These are phyloP conservation scores for Ogataea minuta DNA, from an alignment of 805 yeast genomes.

Conservation along the genomic window DNA sequence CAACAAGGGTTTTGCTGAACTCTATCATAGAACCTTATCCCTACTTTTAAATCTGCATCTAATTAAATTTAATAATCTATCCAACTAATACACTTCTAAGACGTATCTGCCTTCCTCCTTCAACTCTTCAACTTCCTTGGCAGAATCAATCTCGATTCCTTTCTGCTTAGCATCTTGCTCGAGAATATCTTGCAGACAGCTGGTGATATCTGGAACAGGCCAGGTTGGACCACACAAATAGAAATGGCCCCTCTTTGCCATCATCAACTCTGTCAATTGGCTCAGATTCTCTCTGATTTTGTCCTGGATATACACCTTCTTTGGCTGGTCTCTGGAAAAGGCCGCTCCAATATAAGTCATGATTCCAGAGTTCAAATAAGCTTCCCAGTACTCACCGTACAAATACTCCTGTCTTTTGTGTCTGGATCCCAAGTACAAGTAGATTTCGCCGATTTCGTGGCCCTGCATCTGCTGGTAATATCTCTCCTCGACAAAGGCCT, in stretches of 20 bases:
- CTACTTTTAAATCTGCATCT: not conserved
- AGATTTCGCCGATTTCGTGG: slow-evolving; percentile 81
- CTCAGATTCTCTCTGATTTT: slow-evolving; percentile 75
- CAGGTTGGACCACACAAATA: slow-evolving; percentile 98
- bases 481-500: slow-evolving; percentile 95
- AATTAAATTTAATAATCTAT: not conserved
- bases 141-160: slow-evolving; percentile 69
- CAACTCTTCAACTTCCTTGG: slow-evolving; percentile 84
- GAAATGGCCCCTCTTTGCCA: slow-evolving; percentile 78
- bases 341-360: slow-evolving; percentile 97
- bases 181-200: slow-evolving; percentile 81
- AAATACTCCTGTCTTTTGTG: slow-evolving; percentile 93
- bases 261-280: slow-evolving; percentile 76
- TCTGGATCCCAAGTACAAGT: slow-evolving; percentile 87
- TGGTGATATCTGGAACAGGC: slow-evolving; percentile 97
- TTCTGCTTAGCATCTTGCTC: slow-evolving; percentile 63
- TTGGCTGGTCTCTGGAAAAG: slow-evolving; percentile 94
- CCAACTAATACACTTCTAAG: slow-evolving; percentile 77
- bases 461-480: slow-evolving; percentile 92
- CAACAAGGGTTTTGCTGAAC: too few relatives aligned
- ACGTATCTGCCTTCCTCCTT: slow-evolving; percentile 91
- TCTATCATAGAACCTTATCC: not conserved
- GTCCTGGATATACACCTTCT: slow-evolving; percentile 94
- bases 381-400: slow-evolving; percentile 97
- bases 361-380: slow-evolving; percentile 86